These are phyloP conservation scores for Dicorynia guianensis DNA, from an alignment of 306 rosid genomes.

Conservation along the genomic window DNA sequence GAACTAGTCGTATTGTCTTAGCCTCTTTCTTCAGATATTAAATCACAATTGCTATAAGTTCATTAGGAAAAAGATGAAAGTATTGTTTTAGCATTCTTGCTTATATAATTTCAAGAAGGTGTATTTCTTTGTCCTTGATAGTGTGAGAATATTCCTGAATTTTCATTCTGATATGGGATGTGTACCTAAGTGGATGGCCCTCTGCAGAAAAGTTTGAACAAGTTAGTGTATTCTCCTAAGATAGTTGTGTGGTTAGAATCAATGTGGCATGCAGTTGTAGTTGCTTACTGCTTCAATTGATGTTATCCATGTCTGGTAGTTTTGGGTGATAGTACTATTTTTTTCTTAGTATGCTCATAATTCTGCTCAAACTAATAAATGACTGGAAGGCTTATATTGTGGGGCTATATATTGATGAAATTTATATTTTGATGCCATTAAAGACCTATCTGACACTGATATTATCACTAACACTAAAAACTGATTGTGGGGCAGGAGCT, in stretches of 20 bases:
- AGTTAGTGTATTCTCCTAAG: conserved; percentile 6
- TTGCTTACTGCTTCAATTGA: not conserved
- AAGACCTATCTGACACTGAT: not conserved
- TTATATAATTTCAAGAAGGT: not conserved
- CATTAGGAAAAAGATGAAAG: not conserved
- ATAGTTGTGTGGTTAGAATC: not conserved
- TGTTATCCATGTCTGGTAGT: not conserved
- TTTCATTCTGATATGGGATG: conserved; percentile 2
- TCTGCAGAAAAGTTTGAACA: not conserved
- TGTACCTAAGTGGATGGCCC: not conserved
- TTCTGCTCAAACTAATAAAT: conserved; percentile 14
- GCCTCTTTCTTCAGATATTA: conserved; percentile 25
- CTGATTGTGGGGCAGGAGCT: not conserved
- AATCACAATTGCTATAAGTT: not conserved
- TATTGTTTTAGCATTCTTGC: not conserved
- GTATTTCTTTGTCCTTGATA: not conserved
- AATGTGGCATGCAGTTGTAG: not conserved
- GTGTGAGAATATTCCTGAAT: not conserved
- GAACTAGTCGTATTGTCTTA: conserved; percentile 4
- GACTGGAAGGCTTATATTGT: not conserved
- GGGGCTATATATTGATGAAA: not conserved
- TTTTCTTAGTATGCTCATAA: not conserved
- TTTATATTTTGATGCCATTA: not conserved
- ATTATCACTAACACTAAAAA: not conserved
- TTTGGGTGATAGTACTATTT: not conserved